Base-by-base conservation (phyloP, 2,329 filamentous ascomycete genomes). In the Aspergillus tamarii region DNA sequence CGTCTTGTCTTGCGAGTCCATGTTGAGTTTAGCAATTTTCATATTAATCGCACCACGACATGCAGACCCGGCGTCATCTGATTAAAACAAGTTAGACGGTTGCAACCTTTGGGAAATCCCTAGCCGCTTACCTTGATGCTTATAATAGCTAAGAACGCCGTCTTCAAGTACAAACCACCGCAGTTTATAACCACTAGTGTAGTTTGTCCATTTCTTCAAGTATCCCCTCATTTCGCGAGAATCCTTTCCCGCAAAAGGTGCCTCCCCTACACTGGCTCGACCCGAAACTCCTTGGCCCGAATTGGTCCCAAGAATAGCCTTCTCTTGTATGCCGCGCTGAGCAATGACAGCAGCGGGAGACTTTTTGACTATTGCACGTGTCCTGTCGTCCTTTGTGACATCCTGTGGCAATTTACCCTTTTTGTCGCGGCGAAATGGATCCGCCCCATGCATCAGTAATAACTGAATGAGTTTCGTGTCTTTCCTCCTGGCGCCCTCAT, bases 191-290 rank as follows among this genome's bases (percentile, higher is more conserved):
- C 95, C 95, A 75, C 92, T 94, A 26, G 94, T 94, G 77, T 99
- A 99, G 77, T 99, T 99, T 55, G 95, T 99, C 95, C 95, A 99
- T 78, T 99, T 99, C 81, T 97, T 98, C 62, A 99, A 84, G 77
- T 98, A 99, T 8, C 95, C 95, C 81, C 96, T 97, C 92, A 99
- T 98, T 79, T 98, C 94, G 55, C 94, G 87, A 21, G 92, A 91
- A 74, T 99, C 95, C 69, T 94, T 93, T 19, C 91, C 90, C 30
- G 91, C 91, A 63, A 87, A 78, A 19, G 84, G 82, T 56, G 78
- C 77, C 43, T 88, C 87, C 1, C 77, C 78, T n/a, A 73, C 69
- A 14, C 78, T 78, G 41, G 71, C 68, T 36, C 78, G 74, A 4
- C 74, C 78, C 23, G 87, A 82, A 68, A 91, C 86, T 11, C 85